A percentile compares a stretch with the other conserved stretches of the same genome.
These are phyloP conservation scores for Ustilago xerochloae DNA, from an alignment of 1,284 basidiomycete genomes.

Conservation along the genomic window DNA sequence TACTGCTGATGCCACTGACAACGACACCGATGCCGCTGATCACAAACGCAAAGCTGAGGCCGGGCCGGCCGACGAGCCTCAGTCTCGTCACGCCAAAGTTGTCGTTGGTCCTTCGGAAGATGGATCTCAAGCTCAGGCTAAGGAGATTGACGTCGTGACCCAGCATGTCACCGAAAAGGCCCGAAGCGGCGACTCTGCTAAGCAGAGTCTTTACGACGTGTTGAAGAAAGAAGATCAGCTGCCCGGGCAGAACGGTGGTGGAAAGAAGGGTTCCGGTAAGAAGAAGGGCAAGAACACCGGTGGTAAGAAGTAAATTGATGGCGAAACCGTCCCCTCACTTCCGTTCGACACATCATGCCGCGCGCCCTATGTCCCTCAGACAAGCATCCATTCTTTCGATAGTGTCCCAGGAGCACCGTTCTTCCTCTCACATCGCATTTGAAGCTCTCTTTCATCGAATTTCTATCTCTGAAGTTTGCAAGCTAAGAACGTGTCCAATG, in stretches of 20 bases:
- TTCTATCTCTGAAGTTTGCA: no score
- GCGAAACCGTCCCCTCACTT: neutral
- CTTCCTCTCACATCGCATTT: no score
- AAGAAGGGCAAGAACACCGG: slow-evolving; percentile 21
- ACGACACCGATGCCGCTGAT: slow-evolving; percentile 5
- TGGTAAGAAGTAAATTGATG: slow-evolving; percentile 14
- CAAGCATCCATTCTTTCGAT: no score
- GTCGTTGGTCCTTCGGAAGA: slow-evolving; percentile 30
- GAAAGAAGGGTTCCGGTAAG: slow-evolving; percentile 22
- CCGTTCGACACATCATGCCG: no score
- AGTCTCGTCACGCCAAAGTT: slow-evolving; percentile 33
- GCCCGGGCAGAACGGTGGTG: slow-evolving; percentile 4
- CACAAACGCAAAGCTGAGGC: slow-evolving; percentile 17
- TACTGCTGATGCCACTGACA: neutral
- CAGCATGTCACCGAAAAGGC: slow-evolving; percentile 33
- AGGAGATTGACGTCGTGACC: slow-evolving; percentile 44
- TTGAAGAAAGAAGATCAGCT: slow-evolving; percentile 48
- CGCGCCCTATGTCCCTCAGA: no score
- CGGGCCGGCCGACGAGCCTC: slow-evolving; percentile 8
- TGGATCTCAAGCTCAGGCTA: slow-evolving; percentile 19
- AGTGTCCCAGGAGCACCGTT: no score
- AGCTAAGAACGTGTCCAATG: no score
- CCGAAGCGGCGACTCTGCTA: slow-evolving; percentile 1
- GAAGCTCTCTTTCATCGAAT: no score
- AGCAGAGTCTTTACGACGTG: slow-evolving; percentile 41